phyloP scores from a whole-genome alignment of 768 basidiomycete species.

The Leccinum broughii region DNA sequence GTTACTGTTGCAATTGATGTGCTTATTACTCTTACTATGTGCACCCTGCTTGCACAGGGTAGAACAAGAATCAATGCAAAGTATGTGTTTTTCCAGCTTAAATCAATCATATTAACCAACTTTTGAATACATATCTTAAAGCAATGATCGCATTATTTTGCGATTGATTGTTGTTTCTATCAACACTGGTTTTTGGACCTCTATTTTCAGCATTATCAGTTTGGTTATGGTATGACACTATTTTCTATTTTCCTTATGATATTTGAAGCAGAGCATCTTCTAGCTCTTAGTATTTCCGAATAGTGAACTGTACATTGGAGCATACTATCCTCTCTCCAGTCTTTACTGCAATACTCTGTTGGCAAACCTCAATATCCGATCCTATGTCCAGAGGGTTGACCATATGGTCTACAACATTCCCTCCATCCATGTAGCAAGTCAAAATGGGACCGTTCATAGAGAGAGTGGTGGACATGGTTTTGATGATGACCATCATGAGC shows the following conservation, averaged over 20 bases:
- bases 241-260: background rate
- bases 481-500: background rate
- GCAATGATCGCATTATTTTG: background rate
- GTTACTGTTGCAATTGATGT: background rate
- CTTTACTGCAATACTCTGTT: background rate
- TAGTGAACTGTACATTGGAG: background rate
- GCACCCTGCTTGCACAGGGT: background rate
- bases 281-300: background rate
- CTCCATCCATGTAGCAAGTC: background rate
- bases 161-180: background rate
- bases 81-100: background rate
- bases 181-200: conserved; percentile 1
- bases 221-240: background rate
- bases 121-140: background rate
- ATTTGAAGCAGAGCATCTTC: background rate
- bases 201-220: background rate
- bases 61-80: background rate
- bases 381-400: background rate
- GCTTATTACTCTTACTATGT: background rate
- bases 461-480: background rate
- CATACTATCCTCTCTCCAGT: background rate
- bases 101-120: background rate
- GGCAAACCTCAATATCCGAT: background rate
- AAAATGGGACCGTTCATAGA: background rate
- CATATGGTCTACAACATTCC: background rate